These are phyloP conservation scores for Lanmaoa rubissima DNA, from an alignment of 768 basidiomycete species.

Conservation along the genomic window DNA sequence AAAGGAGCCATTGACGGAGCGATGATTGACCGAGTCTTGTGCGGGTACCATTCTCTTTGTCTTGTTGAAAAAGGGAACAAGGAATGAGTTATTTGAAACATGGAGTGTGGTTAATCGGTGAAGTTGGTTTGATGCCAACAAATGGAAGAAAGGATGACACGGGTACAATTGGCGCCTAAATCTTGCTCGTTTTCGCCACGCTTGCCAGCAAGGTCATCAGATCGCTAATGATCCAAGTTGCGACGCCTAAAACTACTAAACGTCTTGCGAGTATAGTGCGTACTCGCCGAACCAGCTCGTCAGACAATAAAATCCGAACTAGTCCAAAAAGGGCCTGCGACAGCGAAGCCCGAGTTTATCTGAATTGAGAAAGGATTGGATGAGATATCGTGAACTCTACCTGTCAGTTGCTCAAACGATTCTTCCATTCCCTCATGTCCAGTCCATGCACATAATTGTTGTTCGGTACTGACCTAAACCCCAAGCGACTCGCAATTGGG, in stretches of 20 bases:
- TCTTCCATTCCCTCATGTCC: neutral
- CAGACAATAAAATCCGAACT: neutral
- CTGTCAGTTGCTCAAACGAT: neutral
- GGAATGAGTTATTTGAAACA: neutral
- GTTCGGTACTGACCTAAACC: neutral
- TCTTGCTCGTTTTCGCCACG: no score
- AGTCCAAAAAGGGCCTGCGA: neutral
- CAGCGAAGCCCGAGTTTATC: neutral
- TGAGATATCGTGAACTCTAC: neutral
- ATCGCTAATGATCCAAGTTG: neutral
- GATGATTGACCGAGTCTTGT: neutral
- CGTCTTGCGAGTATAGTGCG: neutral
- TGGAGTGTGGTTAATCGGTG: no score
- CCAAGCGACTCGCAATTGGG: neutral
- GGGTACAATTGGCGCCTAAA: neutral
- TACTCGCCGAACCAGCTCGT: conserved; percentile 10
- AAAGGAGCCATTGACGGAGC: no score
- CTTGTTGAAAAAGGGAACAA: neutral
- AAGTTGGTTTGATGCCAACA: neutral
- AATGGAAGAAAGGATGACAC: neutral
- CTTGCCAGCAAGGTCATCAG: no score
- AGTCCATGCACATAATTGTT: neutral
- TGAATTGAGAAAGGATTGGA: neutral
- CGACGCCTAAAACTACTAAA: neutral
- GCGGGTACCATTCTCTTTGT: neutral